Evolutionary conservation across 2,329 filamentous ascomycete species (phyloP).

Genomic region (Basipetospora chlamydospora): DNA sequence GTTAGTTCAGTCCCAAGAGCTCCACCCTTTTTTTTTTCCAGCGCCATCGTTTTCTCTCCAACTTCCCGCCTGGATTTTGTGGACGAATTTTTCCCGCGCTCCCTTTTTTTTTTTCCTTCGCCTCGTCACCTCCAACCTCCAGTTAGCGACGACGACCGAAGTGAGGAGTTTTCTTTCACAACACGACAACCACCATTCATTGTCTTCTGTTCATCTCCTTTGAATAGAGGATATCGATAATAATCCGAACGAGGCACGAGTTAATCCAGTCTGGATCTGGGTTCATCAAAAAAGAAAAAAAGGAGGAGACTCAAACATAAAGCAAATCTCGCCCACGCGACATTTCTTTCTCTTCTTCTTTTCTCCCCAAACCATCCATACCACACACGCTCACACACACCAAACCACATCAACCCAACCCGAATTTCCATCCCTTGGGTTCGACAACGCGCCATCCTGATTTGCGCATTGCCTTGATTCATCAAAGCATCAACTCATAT

Average conservation of each 20-base stretch:
- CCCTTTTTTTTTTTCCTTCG: constrained; percentile 4
- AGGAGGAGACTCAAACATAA: neutral
- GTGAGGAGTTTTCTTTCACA: constrained; percentile 1
- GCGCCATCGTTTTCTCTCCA: no score
- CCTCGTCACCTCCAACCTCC: constrained; percentile 4
- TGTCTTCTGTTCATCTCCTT: constrained; percentile 1
- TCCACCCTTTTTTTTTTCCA: no score
- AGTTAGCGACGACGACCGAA: constrained; percentile 3
- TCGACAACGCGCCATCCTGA: constrained; percentile 2
- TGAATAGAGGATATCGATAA: constrained; percentile 1
- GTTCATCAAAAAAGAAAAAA: neutral
- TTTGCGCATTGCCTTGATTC: neutral
- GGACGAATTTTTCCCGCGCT: constrained; percentile 7
- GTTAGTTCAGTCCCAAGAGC: no score
- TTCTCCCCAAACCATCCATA: neutral
- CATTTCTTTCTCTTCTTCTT: neutral
- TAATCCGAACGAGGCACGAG: no score
- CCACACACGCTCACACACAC: no score
- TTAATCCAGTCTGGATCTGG: no score
- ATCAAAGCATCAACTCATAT: neutral
- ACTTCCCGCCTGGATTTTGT: constrained; percentile 4
- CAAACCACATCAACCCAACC: no score
- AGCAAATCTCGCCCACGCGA: neutral
- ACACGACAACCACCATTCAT: neutral
- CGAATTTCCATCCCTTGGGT: no score